Percentiles rank a stretch among this genome's conserved stretches.
Evolutionary conservation across 164 flowering plant genomes (phyloP).

Genomic region (Brasenia schreberi): DNA sequence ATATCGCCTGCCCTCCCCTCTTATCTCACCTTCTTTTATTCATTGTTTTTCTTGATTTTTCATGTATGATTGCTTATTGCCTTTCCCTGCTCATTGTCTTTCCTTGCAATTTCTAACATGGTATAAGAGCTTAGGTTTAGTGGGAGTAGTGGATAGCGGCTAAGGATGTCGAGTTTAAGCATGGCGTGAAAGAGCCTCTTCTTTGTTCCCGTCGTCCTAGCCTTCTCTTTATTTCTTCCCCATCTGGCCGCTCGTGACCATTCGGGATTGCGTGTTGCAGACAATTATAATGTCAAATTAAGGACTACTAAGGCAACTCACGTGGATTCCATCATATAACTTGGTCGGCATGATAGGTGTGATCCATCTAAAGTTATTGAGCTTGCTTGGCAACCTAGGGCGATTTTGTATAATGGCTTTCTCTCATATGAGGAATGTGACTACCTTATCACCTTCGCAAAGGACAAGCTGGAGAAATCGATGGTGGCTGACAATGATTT

Average conservation of each 20-base stretch:
- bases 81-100: too few species aligned
- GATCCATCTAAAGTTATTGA: slow-evolving; percentile 56
- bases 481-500: slow-evolving; percentile 1
- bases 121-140: too few species aligned
- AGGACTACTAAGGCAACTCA: slow-evolving; percentile 21
- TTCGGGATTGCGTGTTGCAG: neutral
- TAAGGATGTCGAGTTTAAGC: neutral
- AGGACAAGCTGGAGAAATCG: slow-evolving; percentile 6
- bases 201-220: neutral
- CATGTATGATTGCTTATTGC: too few species aligned
- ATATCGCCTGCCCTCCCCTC: too few species aligned
- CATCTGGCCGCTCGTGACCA: neutral
- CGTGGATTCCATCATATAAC: slow-evolving; percentile 11
- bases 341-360: slow-evolving; percentile 14
- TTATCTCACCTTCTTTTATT: too few species aligned
- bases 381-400: slow-evolving; percentile 82
- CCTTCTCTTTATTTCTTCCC: neutral
- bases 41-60: too few species aligned
- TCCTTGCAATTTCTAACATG: too few species aligned
- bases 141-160: too few species aligned
- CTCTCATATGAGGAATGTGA: slow-evolving; percentile 70
- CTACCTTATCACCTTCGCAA: slow-evolving; percentile 53
- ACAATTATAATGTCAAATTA: slow-evolving; percentile 31
- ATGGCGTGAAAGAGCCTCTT: neutral
- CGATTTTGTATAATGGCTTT: slow-evolving; percentile 58